These are phyloP conservation scores for Fusarium sp. DNA, from an alignment of 2,329 filamentous ascomycete genomes.

Conservation along the genomic window DNA sequence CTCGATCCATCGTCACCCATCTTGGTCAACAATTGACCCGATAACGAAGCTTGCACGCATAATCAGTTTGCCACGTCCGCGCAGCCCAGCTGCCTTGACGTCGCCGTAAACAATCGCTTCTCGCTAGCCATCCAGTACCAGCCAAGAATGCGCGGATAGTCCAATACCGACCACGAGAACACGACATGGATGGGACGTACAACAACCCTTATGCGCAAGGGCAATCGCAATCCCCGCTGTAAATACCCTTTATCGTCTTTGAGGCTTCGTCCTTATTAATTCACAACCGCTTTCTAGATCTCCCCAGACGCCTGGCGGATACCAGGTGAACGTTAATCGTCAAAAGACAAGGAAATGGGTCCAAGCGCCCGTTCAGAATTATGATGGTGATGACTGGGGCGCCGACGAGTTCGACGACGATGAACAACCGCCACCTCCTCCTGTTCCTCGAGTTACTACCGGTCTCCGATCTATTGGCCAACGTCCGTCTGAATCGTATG, in stretches of 20 bases:
- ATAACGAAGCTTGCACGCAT: constrained; percentile 31
- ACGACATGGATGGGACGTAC: constrained; percentile 49
- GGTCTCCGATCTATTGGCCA: constrained; percentile 47
- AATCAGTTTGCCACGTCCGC: constrained; percentile 16
- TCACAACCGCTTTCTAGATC: constrained; percentile 38
- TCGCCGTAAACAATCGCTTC: constrained; percentile 11
- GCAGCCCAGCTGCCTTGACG: constrained; percentile 15
- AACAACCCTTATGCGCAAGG: constrained; percentile 46
- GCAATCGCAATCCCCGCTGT: constrained; percentile 47
- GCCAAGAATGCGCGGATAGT: constrained; percentile 44
- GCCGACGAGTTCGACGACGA: constrained; percentile 73
- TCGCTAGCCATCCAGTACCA: not conserved
- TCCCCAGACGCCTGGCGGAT: constrained; percentile 57
- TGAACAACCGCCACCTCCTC: constrained; percentile 56
- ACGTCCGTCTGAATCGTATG: constrained; percentile 47
- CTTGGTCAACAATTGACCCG: constrained; percentile 28
- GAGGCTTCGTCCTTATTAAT: constrained; percentile 24
- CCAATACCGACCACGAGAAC: constrained; percentile 21
- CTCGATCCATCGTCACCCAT: constrained; percentile 23
- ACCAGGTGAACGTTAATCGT: constrained; percentile 88
- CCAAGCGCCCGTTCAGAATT: constrained; percentile 85
- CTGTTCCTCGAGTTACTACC: constrained; percentile 46
- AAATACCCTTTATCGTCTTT: constrained; percentile 15
- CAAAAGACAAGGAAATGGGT: constrained; percentile 96
- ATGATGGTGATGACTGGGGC: constrained; percentile 96